Base-by-base conservation (phyloP, 768 basidiomycete species). In the Hericium alpestre region DNA sequence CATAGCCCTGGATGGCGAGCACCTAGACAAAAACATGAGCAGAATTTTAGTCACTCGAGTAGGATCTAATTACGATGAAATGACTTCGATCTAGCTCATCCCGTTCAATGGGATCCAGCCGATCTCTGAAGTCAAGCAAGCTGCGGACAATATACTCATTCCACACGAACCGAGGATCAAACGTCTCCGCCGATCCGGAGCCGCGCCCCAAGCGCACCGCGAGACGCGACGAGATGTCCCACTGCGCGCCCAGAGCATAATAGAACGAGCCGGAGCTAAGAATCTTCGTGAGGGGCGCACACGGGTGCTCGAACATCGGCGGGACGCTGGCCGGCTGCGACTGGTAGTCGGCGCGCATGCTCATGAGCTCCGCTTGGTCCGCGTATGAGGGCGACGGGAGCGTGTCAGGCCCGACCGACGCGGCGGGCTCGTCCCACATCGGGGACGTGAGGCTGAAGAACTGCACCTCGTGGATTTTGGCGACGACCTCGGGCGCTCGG, bases 221-320 rank as follows among this genome's bases (percentile, higher is more conserved):
- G 40, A 98, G 75, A 48, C 94, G 75, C 1, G 90, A 86, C 4
- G 93, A 93, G 32, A 98, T 73, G 69, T 98, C 94, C 91, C 94
- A 97, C 7, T 79, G 75, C 0, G 87, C 80, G 64, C 84, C 84
- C 25, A 85, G 66, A 1, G 96, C 86, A 65, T 90, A 96, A 71
- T 97, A 99, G 73, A 99, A 99, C 1, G 87, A 84, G 5, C 93
- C 93, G 22, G 87, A 87, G 32, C 90, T 87, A 4, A 99, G 73
- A 56, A 97, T 93, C 70, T 95, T 96, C 50, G 82, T 86, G 65
- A 98, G 79, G 0, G 92, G 87, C 59, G 82, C 69, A 68, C 94
- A 97, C 1, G 96, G 96, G 65, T 98, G 92, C 64, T 94, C 92
- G 65, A 86, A 84, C 23, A 86, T 74, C n/a, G 75, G 75, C 10